phyloP scores from a whole-genome alignment of 495 filamentous ascomycete species.

The Rhypophila decipiens region DNA sequence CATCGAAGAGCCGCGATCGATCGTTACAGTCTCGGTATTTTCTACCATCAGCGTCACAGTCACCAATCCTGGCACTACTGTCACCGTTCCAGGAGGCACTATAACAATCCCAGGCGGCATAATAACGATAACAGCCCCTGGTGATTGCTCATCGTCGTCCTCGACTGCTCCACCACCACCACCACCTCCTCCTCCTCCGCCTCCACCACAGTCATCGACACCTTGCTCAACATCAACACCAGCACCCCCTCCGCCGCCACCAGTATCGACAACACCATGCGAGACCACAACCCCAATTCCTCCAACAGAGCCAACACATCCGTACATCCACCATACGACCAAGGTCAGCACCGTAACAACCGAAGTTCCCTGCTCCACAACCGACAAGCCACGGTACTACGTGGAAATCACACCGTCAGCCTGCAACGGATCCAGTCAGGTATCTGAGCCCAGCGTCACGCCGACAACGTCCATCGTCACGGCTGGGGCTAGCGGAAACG shows the following conservation, averaged over 20 bases:
- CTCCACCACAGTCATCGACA: neutral
- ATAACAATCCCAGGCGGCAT: neutral
- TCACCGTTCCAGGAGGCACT: neutral
- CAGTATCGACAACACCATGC: neutral
- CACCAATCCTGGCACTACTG: neutral
- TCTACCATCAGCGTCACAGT: slow-evolving; percentile 5
- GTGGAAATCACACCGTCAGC: too few relatives aligned
- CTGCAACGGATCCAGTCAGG: too few relatives aligned
- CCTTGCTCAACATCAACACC: neutral
- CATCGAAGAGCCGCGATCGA: neutral
- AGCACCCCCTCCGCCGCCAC: neutral
- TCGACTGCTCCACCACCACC: neutral
- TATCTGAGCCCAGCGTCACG: neutral
- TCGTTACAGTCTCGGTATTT: neutral
- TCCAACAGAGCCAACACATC: neutral
- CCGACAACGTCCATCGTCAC: neutral
- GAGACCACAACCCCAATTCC: neutral
- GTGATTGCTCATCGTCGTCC: neutral
- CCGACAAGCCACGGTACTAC: neutral
- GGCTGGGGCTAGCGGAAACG: neutral
- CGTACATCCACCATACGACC: neutral
- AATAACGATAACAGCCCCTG: neutral
- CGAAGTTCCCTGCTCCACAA: neutral
- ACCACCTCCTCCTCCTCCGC: neutral
- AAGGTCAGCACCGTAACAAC: neutral